Evolutionary conservation across 1,284 basidiomycete species (phyloP).

Genomic region (Boletus sp.): DNA sequence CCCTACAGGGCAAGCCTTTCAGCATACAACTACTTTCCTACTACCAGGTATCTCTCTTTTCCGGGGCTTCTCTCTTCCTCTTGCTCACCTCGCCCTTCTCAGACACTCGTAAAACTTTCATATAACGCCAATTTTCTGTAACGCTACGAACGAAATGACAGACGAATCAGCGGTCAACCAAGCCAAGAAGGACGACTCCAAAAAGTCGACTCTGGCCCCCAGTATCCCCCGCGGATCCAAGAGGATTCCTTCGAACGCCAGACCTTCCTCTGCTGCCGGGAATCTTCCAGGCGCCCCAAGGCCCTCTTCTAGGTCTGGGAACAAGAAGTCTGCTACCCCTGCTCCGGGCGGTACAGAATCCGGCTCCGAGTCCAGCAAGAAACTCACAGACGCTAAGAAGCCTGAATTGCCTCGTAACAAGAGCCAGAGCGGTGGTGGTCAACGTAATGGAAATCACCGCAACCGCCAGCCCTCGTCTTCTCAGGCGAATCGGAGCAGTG

Average conservation of each 20-base stretch:
- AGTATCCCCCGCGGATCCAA: slow-evolving; percentile 50
- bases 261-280: slow-evolving; percentile 43
- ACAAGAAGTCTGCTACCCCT: slow-evolving; percentile 47
- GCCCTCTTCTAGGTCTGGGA: slow-evolving; percentile 60
- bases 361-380: slow-evolving; percentile 64
- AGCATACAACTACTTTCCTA: slow-evolving; percentile 42
- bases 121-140: slow-evolving; percentile 43
- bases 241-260: slow-evolving; percentile 53
- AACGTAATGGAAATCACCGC: slow-evolving; percentile 45
- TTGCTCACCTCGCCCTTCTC: slow-evolving; percentile 11
- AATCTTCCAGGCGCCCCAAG: slow-evolving; percentile 44
- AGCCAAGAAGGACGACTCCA: slow-evolving; percentile 61
- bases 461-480: slow-evolving; percentile 54
- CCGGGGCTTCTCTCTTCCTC: not conserved
- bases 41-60: slow-evolving; percentile 42
- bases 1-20: slow-evolving; percentile 81
- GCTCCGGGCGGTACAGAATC: slow-evolving; percentile 50
- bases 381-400: slow-evolving; percentile 52
- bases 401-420: slow-evolving; percentile 53
- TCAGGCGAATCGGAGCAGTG: slow-evolving; percentile 46
- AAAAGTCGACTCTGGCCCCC: slow-evolving; percentile 45
- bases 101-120: slow-evolving; percentile 48
- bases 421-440: slow-evolving; percentile 46
- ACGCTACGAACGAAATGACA: slow-evolving; percentile 80
- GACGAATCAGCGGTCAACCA: slow-evolving; percentile 65